Conservation (phyloP, 2,329 filamentous ascomycete species). For the Trichoderma lentiforme region DNA sequence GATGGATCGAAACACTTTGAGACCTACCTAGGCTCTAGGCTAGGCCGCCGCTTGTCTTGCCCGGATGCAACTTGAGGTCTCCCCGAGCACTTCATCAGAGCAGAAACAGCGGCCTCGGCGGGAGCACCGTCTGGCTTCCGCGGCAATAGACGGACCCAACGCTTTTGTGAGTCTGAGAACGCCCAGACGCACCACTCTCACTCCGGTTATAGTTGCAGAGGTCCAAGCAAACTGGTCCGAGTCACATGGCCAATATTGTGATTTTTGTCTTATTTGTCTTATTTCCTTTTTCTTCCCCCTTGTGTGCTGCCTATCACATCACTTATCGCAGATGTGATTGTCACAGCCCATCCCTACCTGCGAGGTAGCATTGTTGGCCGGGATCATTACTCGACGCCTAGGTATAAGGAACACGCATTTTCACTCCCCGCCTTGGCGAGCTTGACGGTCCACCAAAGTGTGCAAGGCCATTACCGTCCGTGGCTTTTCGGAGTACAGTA, state of each 20-base stretch:
- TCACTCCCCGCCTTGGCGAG: not conserved
- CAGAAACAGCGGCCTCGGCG: not conserved
- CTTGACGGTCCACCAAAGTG: not conserved
- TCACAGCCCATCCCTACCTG: slow-evolving; percentile 1
- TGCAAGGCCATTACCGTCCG: not conserved
- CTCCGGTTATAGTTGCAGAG: slow-evolving; percentile 1
- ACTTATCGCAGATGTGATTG: not conserved
- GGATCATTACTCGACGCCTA: not conserved
- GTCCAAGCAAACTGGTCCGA: not conserved
- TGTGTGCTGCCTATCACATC: not conserved
- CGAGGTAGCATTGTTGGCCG: not conserved
- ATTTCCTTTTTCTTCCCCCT: not conserved
- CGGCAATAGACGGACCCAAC: slow-evolving; percentile 3
- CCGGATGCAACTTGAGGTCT: slow-evolving; percentile 10
- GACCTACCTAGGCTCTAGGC: not conserved
- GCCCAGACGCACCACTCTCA: not conserved
- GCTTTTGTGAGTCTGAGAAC: not conserved
- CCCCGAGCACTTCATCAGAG: slow-evolving; percentile 10
- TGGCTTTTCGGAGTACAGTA: not conserved
- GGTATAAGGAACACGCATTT: not conserved
- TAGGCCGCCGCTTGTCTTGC: not conserved
- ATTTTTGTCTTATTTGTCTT: not conserved
- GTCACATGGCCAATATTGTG: slow-evolving; percentile 9
- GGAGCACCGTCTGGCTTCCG: slow-evolving; percentile 1
- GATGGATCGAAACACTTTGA: slow-evolving; percentile 5